Base-by-base conservation (phyloP, 179 eudicot genomes). In the Spinacia oleracea region DNA sequence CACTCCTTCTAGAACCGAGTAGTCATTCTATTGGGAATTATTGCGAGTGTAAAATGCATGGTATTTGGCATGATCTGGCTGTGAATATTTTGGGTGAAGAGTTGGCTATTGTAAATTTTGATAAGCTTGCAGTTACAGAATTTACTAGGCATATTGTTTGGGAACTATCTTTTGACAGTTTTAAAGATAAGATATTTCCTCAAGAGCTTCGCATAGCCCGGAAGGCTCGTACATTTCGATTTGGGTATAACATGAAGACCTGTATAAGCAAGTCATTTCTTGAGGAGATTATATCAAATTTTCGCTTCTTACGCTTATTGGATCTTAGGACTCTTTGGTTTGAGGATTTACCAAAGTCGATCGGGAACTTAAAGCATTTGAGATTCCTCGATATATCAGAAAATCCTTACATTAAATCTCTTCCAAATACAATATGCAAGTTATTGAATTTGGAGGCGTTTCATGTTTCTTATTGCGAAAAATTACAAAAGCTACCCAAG, bases 1-100 rank as follows among this genome's bases (percentile, higher is more conserved):
- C 82, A 18, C 77, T 85, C 72, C 74, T 90, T 63, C 84, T 82
- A 58, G 87, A 85, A 25, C 77, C 79, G 1, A 73, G 63, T 46
- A 1, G 2, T 11, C 14, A 14, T 9, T 2, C 11, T 46, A 14
- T 2, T 8, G 50, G 50, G 11, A 8, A 9, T 46, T 46, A 9
- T 9, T 46, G 50, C 50, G 3, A 8, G 11, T 9, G 50, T 46
- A 84, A 83, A 77, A 81, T 89, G 63, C 93, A 90, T 79, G 80
- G 81, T 73, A 84, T 86, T 29, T 85, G 84, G n/a, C 87, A 84
- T 40, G 91, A 86, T 62, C 75, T 88, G 11, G 91, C 88, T 12
- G 51, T 35, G 15, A 70, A 81, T 0, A 80, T 85, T 40, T 66
- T 87, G 6, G 90, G 82, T 4, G 64, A 81, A 0, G 87, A 84